These are phyloP conservation scores for Epichloe glyceriae DNA, from an alignment of 2,329 filamentous ascomycete genomes.

Conservation along the genomic window DNA sequence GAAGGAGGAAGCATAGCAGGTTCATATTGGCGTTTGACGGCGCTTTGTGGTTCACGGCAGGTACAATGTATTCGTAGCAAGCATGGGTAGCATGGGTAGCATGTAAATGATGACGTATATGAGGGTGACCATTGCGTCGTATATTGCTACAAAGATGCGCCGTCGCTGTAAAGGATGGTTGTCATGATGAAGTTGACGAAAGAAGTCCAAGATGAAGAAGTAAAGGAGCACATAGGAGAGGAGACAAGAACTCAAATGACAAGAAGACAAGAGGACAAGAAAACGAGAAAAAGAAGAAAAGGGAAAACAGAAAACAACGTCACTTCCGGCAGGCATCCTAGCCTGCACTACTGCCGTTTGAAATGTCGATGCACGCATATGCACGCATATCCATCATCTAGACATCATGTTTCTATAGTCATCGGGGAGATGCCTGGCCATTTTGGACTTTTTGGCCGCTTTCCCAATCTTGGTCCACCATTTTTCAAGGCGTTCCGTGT, in stretches of 20 bases:
- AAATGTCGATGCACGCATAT: background rate
- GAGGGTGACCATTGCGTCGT: background rate
- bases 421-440: constrained; percentile 21
- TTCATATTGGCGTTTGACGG: constrained; percentile 7
- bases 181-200: background rate
- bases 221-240: background rate
- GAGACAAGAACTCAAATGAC: background rate
- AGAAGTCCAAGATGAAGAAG: background rate
- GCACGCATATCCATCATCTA: background rate
- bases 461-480: constrained; percentile 23
- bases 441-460: constrained; percentile 22
- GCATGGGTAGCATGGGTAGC: background rate
- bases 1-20: constrained; percentile 15
- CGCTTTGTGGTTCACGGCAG: background rate
- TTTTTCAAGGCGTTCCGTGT: constrained; percentile 15
- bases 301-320: no score
- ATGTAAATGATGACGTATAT: constrained; percentile 1
- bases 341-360: background rate
- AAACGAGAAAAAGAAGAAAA: no score
- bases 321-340: background rate
- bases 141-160: background rate
- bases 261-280: background rate
- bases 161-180: background rate
- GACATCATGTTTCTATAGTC: constrained; percentile 22
- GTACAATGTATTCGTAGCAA: background rate